A percentile compares a stretch with the other conserved stretches of the same genome.
phyloP scores from a whole-genome alignment of 2,329 filamentous ascomycete genomes.

The Alternaria novae-zelandiae region DNA sequence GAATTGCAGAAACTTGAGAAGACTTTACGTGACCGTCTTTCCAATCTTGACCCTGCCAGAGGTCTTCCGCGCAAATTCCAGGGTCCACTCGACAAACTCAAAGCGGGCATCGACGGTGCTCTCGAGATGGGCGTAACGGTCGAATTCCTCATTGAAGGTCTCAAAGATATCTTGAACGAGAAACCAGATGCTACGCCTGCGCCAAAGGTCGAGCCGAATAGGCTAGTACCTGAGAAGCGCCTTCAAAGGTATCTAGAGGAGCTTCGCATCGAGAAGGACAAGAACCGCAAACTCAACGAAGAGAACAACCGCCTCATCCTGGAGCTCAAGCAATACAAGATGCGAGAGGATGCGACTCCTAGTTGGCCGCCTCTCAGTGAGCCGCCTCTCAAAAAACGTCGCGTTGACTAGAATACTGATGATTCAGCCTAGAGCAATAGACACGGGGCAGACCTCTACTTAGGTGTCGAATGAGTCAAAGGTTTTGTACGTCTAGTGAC shows the following conservation, averaged over 20 bases:
- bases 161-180: slow-evolving; percentile 11
- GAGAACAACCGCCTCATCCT: slow-evolving; percentile 29
- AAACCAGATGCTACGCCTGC: slow-evolving; percentile 7
- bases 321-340: slow-evolving; percentile 19
- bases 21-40: slow-evolving; percentile 21
- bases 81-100: slow-evolving; percentile 22
- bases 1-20: slow-evolving; percentile 23
- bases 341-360: not conserved
- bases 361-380: not conserved
- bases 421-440: not conserved
- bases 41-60: slow-evolving; percentile 19
- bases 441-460: not conserved
- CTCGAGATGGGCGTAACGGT: slow-evolving; percentile 14
- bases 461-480: not conserved
- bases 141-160: slow-evolving; percentile 13
- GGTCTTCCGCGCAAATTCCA: slow-evolving; percentile 26
- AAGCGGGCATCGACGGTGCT: slow-evolving; percentile 14
- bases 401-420: not conserved
- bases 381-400: not conserved
- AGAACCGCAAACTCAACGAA: slow-evolving; percentile 24
- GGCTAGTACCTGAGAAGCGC: slow-evolving; percentile 20
- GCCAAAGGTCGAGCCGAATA: slow-evolving; percentile 14
- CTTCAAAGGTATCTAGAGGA: slow-evolving; percentile 18
- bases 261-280: slow-evolving; percentile 16
- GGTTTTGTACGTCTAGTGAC: not conserved